Evolutionary conservation across 192 early-diverging fungal species (phyloP).

Genomic region (Rhizophlyctis rosea): DNA sequence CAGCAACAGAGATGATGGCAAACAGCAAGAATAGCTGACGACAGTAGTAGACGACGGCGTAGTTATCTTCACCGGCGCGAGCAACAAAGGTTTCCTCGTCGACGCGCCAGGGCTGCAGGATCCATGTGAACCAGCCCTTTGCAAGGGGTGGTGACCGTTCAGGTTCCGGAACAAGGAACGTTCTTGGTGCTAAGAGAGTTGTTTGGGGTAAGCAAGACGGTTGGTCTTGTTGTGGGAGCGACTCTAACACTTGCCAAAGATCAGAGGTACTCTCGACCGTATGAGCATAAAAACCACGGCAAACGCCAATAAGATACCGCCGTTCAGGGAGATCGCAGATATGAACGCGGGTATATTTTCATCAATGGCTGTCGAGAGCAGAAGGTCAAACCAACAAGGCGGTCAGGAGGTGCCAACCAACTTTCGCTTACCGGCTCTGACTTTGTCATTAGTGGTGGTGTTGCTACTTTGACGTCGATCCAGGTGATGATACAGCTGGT

Average conservation of each 20-base stretch:
- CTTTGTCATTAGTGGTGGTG: too few species aligned
- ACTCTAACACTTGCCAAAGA: too few species aligned
- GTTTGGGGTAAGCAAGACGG: too few species aligned
- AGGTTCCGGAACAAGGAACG: slow-evolving; percentile 16
- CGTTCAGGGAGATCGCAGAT: slow-evolving; percentile 2
- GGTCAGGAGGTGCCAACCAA: too few species aligned
- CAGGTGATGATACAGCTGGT: too few species aligned
- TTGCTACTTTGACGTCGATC: too few species aligned
- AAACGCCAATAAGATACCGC: slow-evolving; percentile 13
- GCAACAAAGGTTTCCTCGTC: slow-evolving; percentile 9
- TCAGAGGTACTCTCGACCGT: slow-evolving; percentile 7
- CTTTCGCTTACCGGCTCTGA: too few species aligned
- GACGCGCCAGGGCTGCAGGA: slow-evolving; percentile 3
- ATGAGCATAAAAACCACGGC: slow-evolving; percentile 10
- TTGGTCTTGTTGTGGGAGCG: too few species aligned
- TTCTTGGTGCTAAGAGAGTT: too few species aligned
- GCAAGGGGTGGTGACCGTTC: slow-evolving; percentile 5
- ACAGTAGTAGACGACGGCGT: slow-evolving; percentile 15
- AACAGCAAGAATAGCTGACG: slow-evolving; percentile 14
- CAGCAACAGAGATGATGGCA: slow-evolving; percentile 6
- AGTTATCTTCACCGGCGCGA: slow-evolving; percentile 17
- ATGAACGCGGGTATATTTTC: slow-evolving; percentile 17
- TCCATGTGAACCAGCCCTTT: slow-evolving; percentile 12
- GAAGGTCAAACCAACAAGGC: too few species aligned
- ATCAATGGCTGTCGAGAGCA: too few species aligned